A percentile compares a stretch with the other conserved stretches of the same genome.
These are phyloP conservation scores for Gentiana straminea DNA, from an alignment of 257 asterid genomes.

Conservation along the genomic window DNA sequence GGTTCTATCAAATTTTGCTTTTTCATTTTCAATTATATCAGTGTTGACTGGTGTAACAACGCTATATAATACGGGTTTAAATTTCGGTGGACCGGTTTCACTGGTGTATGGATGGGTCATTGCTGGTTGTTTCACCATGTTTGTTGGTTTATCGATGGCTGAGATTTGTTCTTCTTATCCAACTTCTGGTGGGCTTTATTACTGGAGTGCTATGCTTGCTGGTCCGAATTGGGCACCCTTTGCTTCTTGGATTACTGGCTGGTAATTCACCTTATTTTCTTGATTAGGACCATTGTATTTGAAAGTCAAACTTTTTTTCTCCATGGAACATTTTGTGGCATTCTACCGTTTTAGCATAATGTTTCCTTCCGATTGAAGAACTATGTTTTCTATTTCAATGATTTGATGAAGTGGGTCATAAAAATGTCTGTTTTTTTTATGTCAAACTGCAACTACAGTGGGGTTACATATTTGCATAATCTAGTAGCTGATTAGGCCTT, in stretches of 20 bases:
- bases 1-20: constrained; percentile 79
- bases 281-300: constrained; percentile 1
- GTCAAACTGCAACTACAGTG: neutral
- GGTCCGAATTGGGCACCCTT: constrained; percentile 98
- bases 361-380: neutral
- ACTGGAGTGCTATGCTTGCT: constrained; percentile 97
- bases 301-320: too few relatives aligned
- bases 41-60: constrained; percentile 92
- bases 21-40: constrained; percentile 81
- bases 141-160: constrained; percentile 88
- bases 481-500: too few relatives aligned
- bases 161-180: constrained; percentile 97
- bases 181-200: constrained; percentile 96
- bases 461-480: too few relatives aligned
- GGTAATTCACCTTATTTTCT: constrained; percentile 29
- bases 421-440: neutral
- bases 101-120: constrained; percentile 85
- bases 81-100: constrained; percentile 78
- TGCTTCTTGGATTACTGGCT: constrained; percentile 98
- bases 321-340: too few relatives aligned
- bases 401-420: neutral
- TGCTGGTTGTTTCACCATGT: constrained; percentile 70
- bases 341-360: neutral
- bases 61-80: constrained; percentile 73
- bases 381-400: neutral